These are phyloP conservation scores for Lonicera japonica DNA, from an alignment of 129 eudicot genomes.

Conservation along the genomic window DNA sequence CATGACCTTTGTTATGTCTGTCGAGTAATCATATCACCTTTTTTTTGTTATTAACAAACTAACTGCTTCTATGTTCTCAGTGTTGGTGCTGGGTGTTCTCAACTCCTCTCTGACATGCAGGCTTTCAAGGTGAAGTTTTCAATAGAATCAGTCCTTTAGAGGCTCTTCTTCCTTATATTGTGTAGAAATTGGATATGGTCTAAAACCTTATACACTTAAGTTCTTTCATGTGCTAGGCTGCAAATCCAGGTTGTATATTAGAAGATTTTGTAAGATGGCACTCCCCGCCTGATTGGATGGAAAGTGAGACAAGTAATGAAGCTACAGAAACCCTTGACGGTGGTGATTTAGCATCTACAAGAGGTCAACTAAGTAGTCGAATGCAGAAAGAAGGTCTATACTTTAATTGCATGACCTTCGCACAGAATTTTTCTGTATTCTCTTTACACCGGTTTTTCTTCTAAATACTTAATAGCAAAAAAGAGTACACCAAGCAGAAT, in stretches of 20 bases:
- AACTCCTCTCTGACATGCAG: slow-evolving; percentile 99
- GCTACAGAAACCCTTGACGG: slow-evolving; percentile 32
- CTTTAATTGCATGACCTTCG: not conserved
- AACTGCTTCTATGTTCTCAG: slow-evolving; percentile 33
- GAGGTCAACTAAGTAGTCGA: slow-evolving; percentile 83
- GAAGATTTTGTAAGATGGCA: slow-evolving; percentile 99
- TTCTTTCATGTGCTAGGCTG: slow-evolving; percentile 52
- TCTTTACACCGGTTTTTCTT: not conserved
- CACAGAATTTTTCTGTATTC: not conserved
- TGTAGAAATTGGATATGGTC: not conserved
- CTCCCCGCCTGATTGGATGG: slow-evolving; percentile 99
- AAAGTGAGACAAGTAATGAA: slow-evolving; percentile 38
- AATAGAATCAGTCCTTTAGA: not conserved
- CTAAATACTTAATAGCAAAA: not conserved
- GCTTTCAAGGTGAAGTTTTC: slow-evolving; percentile 75
- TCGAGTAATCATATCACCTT: not conserved
- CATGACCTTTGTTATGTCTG: not conserved
- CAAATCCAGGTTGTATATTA: slow-evolving; percentile 95
- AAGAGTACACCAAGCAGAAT: not conserved
- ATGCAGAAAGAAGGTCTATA: slow-evolving; percentile 90
- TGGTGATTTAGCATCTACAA: slow-evolving; percentile 39
- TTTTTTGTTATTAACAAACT: slow-evolving; percentile 11
- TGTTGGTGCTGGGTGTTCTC: slow-evolving; percentile 99
- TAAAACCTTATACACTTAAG: not conserved
- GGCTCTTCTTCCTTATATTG: slow-evolving; percentile 5